Conservation (phyloP, 2,329 filamentous ascomycete genomes). For the Xylaria sp. region DNA sequence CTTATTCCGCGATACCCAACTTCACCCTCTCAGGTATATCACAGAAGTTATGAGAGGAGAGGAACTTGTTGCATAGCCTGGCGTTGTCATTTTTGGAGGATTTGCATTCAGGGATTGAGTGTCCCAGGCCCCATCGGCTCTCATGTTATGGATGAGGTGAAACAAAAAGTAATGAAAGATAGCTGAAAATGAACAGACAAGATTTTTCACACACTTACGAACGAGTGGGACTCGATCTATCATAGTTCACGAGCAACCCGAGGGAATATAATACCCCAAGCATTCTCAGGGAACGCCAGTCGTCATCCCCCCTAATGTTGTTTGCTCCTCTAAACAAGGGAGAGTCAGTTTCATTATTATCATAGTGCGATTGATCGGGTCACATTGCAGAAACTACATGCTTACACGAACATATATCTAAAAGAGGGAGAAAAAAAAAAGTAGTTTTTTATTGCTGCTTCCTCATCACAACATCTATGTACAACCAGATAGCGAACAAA, state of each 20-base stretch:
- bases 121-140: not conserved
- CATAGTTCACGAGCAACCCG: not conserved
- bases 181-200: not conserved
- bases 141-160: constrained; percentile 1
- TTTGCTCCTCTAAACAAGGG: not conserved
- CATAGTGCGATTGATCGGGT: not conserved
- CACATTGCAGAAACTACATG: not conserved
- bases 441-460: not conserved
- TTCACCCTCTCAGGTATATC: not conserved
- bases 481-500: constrained; percentile 22
- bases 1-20: constrained; percentile 20
- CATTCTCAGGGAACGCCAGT: not conserved
- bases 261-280: not conserved
- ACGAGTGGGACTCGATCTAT: not conserved
- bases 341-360: too few species aligned
- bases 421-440: too few species aligned
- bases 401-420: not conserved
- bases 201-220: not conserved
- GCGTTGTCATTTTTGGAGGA: constrained; percentile 14
- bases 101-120: constrained; percentile 4
- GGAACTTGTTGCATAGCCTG: constrained; percentile 26
- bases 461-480: constrained; percentile 6
- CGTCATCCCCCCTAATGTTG: not conserved
- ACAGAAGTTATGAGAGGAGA: not conserved
- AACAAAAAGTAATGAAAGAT: not conserved